Base-by-base conservation (phyloP, 2,329 filamentous ascomycete species). In the Allantophomopsis cytisporea region DNA sequence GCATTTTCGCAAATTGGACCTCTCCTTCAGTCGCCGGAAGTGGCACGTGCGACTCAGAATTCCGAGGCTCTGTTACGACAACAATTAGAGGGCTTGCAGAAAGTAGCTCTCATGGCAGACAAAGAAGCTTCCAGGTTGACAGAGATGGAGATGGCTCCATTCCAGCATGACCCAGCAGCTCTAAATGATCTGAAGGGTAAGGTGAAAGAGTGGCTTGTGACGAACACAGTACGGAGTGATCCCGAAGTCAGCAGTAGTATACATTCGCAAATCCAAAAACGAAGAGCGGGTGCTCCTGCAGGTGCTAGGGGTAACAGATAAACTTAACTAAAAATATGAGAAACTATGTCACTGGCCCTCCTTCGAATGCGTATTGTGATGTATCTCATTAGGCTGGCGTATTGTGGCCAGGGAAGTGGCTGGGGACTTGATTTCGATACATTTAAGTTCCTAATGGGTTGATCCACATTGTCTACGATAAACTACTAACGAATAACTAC, bases 171-270 rank as follows among this genome's bases (percentile, higher is more conserved):
- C 52, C 62, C 70, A 30, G 69, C 73, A 44, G 68, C 66, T n/a
- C 63, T 81, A 36, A 66, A 65, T 35, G 76, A 75, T 43, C 61
- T 93, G 52, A 72, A 77, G 45, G 69, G 70, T 32, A 83, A 81
- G 51, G 73, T 95, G 61, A 83, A 80, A 60, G 84, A 91, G 52
- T 94, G 86, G 71, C 65, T 96, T 49, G 77, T 95, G 38, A 78
- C 93, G 57, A 93, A 93, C 54, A 88, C 80, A 12, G 82, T 93
- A 43, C 71, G 76, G 47, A 76, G 73, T 36, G 83, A 89, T 58
- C 80, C 79, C 1, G 84, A 89, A 61, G 89, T 96, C 7, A 72
- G 79, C 49, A 80, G 85, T 57, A 87, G 87, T 1, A 68, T 94
- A 49, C 77, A 76, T 17, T 71, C 68, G 42, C 76, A 78, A 20